These are phyloP conservation scores for Pichia sp. DNA, from an alignment of 1,139 yeast genomes.

Conservation along the genomic window DNA sequence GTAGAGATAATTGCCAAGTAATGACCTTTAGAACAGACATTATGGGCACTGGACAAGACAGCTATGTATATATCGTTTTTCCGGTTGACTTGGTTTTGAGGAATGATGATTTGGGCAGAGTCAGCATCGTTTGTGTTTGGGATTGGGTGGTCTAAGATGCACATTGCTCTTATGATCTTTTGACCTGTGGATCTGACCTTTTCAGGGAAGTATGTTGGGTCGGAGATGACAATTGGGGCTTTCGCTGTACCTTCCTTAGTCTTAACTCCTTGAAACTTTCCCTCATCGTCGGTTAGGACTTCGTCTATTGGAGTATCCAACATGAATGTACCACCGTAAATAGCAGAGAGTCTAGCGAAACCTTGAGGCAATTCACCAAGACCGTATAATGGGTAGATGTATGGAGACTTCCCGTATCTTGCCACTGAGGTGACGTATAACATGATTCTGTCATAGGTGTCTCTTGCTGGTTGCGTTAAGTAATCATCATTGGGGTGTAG, in stretches of 20 bases:
- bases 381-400: constrained; percentile 93
- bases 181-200: constrained; percentile 82
- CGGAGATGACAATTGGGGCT: constrained; percentile 94
- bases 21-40: constrained; percentile 87
- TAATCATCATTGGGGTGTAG: constrained; percentile 92
- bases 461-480: constrained; percentile 84
- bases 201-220: constrained; percentile 96
- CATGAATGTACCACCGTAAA: constrained; percentile 98
- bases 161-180: constrained; percentile 90
- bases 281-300: constrained; percentile 65
- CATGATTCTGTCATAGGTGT: constrained; percentile 80
- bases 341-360: constrained; percentile 93
- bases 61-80: constrained; percentile 95
- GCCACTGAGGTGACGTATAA: constrained; percentile 89
- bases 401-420: constrained; percentile 93
- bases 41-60: constrained; percentile 82
- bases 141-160: constrained; percentile 85
- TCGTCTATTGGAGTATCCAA: constrained; percentile 94
- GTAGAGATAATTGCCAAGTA: constrained; percentile 93
- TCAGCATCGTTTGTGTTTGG: constrained; percentile 80
- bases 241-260: constrained; percentile 89
- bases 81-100: constrained; percentile 92
- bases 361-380: constrained; percentile 98
- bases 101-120: constrained; percentile 89
- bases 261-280: constrained; percentile 77